Base-by-base conservation (phyloP, 768 basidiomycete species). In the Boletellus ananiceps region DNA sequence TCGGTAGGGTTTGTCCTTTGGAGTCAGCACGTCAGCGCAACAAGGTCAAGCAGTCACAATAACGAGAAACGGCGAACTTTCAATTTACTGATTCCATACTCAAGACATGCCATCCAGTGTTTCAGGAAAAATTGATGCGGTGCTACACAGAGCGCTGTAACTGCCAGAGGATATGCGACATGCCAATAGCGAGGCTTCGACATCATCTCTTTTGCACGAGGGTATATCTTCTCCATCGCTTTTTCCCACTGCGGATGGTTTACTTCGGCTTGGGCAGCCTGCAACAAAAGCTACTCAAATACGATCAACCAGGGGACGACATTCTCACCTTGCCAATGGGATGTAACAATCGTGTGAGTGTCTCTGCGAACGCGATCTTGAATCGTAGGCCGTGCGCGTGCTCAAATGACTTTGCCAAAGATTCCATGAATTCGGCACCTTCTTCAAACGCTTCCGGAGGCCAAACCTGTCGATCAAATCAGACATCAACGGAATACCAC, bases 161-260 rank as follows among this genome's bases (percentile, higher is more conserved):
- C 81, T 18, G 84, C 83, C 35, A 97, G 70, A 2, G 93, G 90
- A 64, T 90, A 94, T 1, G 91, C 91, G 0, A 81, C 79, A 39
- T 78, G 75, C 92, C 93, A 94, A 66, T 96, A 96, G 16, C 91
- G 81, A 8, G 86, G 88, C 66, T 95, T 95, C 34, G 76, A 71
- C 74, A 88, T 83, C 84, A 93, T 86, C 47, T 90, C 88, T 52
- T 79, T 77, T 2, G 88, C 87, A 61, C 86, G 89, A 2, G 87
- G 86, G 63, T 83, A 84, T 31, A 94, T 89, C 12, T 77, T 72
- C 63, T 93, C 86, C 27, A 93, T 87, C 0, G 93, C 93, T 63
- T 90, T 92, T 5, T 86, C 90, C 93, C 93, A 97, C 57, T 88
- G 78, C 0, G 93, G 93, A 65, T 94, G 87, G 59, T 96, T 96